Conservation (phyloP, 2,329 filamentous ascomycete genomes). For the Fusarium chaquense region DNA sequence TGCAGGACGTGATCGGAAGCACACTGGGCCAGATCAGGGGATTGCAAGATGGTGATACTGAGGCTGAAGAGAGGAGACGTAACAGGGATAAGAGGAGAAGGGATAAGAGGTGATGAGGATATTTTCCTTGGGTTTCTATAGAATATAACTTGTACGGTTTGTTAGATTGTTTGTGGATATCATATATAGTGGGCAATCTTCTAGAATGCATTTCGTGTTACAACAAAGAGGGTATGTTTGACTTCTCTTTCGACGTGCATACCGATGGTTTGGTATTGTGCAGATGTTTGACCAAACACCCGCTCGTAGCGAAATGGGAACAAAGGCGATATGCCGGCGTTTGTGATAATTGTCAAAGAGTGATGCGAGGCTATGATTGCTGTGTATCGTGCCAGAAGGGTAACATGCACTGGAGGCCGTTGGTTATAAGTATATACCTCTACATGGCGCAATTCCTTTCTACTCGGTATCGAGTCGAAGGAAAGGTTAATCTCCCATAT, state of each 20-base stretch:
- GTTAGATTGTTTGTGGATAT: constrained; percentile 1
- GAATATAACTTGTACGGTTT: background rate
- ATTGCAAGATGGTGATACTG: constrained; percentile 30
- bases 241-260: background rate
- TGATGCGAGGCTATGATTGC: constrained; percentile 9
- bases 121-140: constrained; percentile 10
- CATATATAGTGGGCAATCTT: constrained; percentile 9
- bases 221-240: constrained; percentile 9
- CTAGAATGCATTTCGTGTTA: constrained; percentile 27
- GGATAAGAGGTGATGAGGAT: background rate
- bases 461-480: background rate
- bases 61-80: constrained; percentile 28
- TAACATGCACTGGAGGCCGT: background rate
- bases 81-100: constrained; percentile 22
- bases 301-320: background rate
- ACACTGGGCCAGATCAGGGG: constrained; percentile 43
- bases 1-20: constrained; percentile 45
- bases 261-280: constrained; percentile 2
- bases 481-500: no score
- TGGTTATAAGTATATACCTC: background rate
- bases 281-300: constrained; percentile 25
- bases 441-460: background rate
- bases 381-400: background rate
- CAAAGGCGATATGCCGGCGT: background rate
- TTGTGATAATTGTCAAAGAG: constrained; percentile 3